These are phyloP conservation scores for Purpureocillium lavendulum DNA, from an alignment of 2,329 filamentous ascomycete genomes.

Conservation along the genomic window DNA sequence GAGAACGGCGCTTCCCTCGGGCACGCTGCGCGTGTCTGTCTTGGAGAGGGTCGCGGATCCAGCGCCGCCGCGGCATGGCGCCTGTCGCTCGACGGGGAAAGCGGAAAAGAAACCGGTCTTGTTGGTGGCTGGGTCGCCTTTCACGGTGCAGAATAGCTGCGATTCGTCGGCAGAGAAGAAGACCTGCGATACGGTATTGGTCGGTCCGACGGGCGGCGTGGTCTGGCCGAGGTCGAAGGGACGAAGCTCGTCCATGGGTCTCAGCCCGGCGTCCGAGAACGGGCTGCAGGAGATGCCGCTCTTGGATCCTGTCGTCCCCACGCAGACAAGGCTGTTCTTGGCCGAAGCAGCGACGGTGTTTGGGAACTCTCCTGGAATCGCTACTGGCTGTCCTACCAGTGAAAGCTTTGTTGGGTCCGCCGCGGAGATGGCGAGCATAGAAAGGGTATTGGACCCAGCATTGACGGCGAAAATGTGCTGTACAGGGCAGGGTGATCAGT, in stretches of 20 bases:
- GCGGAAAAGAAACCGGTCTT: conserved; percentile 48
- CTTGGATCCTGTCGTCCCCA: conserved; percentile 32
- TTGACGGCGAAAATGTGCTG: conserved; percentile 46
- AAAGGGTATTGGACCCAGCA: conserved; percentile 41
- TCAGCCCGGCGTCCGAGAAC: conserved; percentile 27
- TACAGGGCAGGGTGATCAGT: background rate
- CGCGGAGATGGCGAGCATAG: conserved; percentile 36
- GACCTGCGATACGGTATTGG: conserved; percentile 50
- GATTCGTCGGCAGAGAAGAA: conserved; percentile 49
- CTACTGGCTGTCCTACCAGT: conserved; percentile 31
- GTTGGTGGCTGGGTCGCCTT: conserved; percentile 46
- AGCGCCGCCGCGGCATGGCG: no score
- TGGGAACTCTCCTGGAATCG: conserved; percentile 42
- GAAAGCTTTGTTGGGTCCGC: conserved; percentile 34
- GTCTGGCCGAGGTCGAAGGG: conserved; percentile 43
- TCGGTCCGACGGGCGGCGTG: conserved; percentile 48
- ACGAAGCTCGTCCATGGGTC: conserved; percentile 34
- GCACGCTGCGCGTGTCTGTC: conserved; percentile 27
- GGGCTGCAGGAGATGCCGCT: conserved; percentile 36
- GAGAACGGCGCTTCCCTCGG: conserved; percentile 45
- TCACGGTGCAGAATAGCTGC: conserved; percentile 47
- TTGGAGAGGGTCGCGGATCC: no score
- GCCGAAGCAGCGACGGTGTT: conserved; percentile 40
- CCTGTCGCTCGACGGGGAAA: conserved; percentile 30
- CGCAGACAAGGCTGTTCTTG: conserved; percentile 34